Percentiles rank a stretch among this genome's conserved stretches.
Evolutionary conservation across 2,329 filamentous ascomycete species (phyloP).

Genomic region (Epichloe baconii): DNA sequence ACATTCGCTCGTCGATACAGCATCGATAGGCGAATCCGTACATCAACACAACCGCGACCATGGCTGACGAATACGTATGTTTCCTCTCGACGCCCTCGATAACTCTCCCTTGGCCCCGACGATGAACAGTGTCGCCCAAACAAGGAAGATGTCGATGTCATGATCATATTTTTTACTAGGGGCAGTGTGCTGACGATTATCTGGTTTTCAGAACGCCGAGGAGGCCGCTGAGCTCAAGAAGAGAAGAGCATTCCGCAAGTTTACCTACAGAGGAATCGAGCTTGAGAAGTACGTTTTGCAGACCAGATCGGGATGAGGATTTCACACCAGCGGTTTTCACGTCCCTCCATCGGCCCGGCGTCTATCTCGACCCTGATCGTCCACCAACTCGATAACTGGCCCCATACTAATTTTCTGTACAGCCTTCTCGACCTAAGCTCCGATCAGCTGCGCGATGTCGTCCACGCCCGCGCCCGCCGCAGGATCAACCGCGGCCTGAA

Average conservation of each 20-base stretch:
- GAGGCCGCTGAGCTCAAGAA: slow-evolving; percentile 99
- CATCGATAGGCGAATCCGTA: slow-evolving; percentile 31
- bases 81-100: slow-evolving; percentile 15
- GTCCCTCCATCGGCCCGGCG: not conserved
- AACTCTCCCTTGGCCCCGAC: slow-evolving; percentile 16
- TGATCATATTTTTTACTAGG: not conserved
- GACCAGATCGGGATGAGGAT: slow-evolving; percentile 5
- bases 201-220: slow-evolving; percentile 65
- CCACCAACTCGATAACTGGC: not conserved
- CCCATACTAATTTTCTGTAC: slow-evolving; percentile 16
- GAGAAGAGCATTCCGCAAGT: slow-evolving; percentile 99
- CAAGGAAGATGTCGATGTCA: not conserved
- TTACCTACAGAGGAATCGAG: slow-evolving; percentile 98
- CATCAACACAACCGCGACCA: slow-evolving; percentile 40
- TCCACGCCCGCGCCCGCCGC: slow-evolving; percentile 95
- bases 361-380: not conserved
- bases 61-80: slow-evolving; percentile 92
- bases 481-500: slow-evolving; percentile 99
- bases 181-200: slow-evolving; percentile 15
- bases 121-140: not conserved
- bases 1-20: slow-evolving; percentile 30
- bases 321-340: not conserved
- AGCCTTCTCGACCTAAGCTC: slow-evolving; percentile 98
- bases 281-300: slow-evolving; percentile 78
- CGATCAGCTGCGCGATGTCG: slow-evolving; percentile 97